These are phyloP conservation scores for Austroboletus niveus DNA, from an alignment of 1,284 basidiomycete species.

Conservation along the genomic window DNA sequence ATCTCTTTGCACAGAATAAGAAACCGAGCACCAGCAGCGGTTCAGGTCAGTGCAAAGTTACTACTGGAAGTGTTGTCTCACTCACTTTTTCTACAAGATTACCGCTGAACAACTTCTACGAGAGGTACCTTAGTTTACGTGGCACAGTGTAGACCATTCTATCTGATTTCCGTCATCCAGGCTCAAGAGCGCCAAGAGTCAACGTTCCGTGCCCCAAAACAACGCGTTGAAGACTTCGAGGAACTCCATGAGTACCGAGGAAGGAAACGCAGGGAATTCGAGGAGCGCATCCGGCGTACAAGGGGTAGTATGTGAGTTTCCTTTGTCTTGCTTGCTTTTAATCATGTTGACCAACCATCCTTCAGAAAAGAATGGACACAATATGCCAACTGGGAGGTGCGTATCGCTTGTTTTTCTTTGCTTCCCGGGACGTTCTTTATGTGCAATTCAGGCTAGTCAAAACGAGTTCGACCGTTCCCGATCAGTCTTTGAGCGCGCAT, in stretches of 20 bases:
- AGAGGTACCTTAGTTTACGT: constrained; percentile 56
- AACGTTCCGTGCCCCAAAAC: constrained; percentile 87
- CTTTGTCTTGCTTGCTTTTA: neutral
- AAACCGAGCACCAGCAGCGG: constrained; percentile 89
- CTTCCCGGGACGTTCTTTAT: constrained; percentile 1
- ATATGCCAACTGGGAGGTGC: constrained; percentile 81
- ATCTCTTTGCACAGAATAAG: constrained; percentile 61
- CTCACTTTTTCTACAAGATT: constrained; percentile 55
- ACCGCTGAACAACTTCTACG: constrained; percentile 97
- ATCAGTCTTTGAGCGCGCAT: constrained; percentile 94
- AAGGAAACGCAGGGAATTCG: constrained; percentile 94
- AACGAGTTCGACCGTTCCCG: constrained; percentile 92
- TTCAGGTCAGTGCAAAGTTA: constrained; percentile 60
- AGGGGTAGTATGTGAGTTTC: constrained; percentile 74
- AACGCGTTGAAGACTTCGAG: constrained; percentile 95
- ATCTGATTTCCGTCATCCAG: constrained; percentile 35
- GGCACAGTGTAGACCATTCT: neutral
- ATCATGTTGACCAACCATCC: constrained; percentile 8
- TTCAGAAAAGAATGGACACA: constrained; percentile 77
- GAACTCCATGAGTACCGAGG: constrained; percentile 96
- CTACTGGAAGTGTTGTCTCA: neutral
- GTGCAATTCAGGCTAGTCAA: constrained; percentile 74
- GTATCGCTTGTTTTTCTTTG: constrained; percentile 12
- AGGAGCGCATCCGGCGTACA: constrained; percentile 91
- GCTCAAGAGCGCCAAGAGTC: constrained; percentile 97